These are phyloP conservation scores for Microstegium vimineum DNA, from an alignment of 176 grass and related monocot species.

Conservation along the genomic window DNA sequence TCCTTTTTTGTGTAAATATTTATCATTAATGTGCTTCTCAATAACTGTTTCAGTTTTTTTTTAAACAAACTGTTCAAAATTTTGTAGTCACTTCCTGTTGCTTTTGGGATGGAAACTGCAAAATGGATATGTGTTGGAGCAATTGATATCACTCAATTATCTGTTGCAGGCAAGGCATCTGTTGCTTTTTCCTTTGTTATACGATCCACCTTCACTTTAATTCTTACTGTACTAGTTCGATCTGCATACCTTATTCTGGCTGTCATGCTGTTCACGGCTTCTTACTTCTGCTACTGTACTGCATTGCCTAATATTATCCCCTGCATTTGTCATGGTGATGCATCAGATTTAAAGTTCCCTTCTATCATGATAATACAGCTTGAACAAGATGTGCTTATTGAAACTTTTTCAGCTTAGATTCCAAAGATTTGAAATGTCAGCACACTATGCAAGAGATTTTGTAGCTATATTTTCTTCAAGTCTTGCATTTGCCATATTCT, in stretches of 20 bases:
- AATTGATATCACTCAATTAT: constrained; percentile 95
- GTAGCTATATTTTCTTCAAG: neutral
- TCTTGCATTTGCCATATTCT: neutral
- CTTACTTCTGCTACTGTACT: neutral
- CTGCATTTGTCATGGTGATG: neutral
- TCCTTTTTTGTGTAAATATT: constrained; percentile 13
- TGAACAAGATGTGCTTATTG: constrained; percentile 11
- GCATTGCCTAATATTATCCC: neutral
- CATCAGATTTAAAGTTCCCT: neutral
- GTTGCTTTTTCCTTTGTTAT: neutral
- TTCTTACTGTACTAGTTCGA: neutral
- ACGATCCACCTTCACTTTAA: neutral
- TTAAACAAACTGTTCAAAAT: neutral
- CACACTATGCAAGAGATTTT: constrained; percentile 1
- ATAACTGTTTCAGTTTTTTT: constrained; percentile 19
- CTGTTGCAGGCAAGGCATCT: constrained; percentile 60
- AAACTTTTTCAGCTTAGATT: neutral
- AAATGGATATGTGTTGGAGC: constrained; percentile 99
- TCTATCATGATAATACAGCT: neutral
- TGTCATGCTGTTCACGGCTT: neutral
- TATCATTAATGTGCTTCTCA: neutral
- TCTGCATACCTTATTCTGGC: neutral
- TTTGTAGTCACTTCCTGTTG: constrained; percentile 87
- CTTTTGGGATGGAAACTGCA: constrained; percentile 87
- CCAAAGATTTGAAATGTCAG: neutral